Conservation (phyloP, 2,329 filamentous ascomycete genomes). For the Trichoderma aggressivum region DNA sequence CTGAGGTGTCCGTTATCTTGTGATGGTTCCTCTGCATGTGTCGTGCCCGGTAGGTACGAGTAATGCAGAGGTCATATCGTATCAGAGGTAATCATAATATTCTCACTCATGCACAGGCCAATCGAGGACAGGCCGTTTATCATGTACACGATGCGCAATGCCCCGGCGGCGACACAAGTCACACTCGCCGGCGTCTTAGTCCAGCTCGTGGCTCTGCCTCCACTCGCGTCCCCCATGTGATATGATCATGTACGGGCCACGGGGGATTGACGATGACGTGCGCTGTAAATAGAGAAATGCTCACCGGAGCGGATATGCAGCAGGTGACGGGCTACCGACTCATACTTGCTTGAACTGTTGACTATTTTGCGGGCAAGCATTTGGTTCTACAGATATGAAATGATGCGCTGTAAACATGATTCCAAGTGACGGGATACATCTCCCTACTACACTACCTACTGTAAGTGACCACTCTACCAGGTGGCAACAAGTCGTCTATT, state of each 20-base stretch:
- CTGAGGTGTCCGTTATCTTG: slow-evolving; percentile 1
- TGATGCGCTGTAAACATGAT: not conserved
- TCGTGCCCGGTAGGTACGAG: not conserved
- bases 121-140: not conserved
- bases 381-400: not conserved
- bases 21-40: not conserved
- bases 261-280: slow-evolving; percentile 1
- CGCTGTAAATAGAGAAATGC: not conserved
- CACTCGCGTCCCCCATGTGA: slow-evolving; percentile 8
- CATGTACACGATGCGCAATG: not conserved
- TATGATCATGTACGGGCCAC: slow-evolving; percentile 2
- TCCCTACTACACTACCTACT: not conserved
- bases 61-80: not conserved
- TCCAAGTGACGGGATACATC: not conserved
- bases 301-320: not conserved
- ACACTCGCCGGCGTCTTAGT: slow-evolving; percentile 2
- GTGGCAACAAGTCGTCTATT: not conserved
- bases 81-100: not conserved
- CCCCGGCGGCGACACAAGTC: not conserved
- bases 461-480: not conserved
- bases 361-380: not conserved
- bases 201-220: slow-evolving; percentile 3
- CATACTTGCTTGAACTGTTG: not conserved
- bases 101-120: not conserved
- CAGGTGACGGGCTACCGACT: not conserved